These are phyloP conservation scores for Colletotrichum siamense DNA, from an alignment of 2,329 filamentous ascomycete genomes.

Conservation along the genomic window DNA sequence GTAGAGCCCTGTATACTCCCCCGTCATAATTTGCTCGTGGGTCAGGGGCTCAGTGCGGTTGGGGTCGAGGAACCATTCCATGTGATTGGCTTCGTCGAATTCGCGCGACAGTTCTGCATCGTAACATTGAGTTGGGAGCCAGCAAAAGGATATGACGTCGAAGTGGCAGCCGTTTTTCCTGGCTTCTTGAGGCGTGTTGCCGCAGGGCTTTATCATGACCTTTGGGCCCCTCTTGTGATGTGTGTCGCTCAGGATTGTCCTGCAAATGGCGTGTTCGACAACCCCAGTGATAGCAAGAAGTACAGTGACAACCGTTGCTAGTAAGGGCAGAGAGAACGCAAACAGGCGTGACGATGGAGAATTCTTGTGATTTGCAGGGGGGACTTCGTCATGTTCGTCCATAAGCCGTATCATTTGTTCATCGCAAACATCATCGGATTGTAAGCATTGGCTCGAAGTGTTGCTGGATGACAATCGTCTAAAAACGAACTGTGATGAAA, in stretches of 20 bases:
- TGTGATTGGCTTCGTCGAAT: not conserved
- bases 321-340: not conserved
- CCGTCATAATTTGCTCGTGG: slow-evolving; percentile 13
- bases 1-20: slow-evolving; percentile 11
- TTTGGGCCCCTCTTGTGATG: not conserved
- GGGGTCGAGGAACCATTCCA: slow-evolving; percentile 19
- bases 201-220: not conserved
- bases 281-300: not conserved
- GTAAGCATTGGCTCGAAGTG: not conserved
- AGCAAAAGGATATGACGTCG: not conserved
- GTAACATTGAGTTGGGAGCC: not conserved
- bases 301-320: not conserved
- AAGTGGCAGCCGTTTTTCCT: not conserved
- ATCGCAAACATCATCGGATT: not conserved
- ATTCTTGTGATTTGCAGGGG: not conserved
- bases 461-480: not conserved
- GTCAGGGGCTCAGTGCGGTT: slow-evolving; percentile 10
- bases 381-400: not conserved
- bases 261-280: not conserved
- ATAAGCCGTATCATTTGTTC: not conserved
- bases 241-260: not conserved
- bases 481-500: not conserved
- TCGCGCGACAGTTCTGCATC: not conserved
- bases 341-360: not conserved
- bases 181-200: not conserved